phyloP scores from a whole-genome alignment of 2,329 filamentous ascomycete genomes.

The Sarocladium oryzae region DNA sequence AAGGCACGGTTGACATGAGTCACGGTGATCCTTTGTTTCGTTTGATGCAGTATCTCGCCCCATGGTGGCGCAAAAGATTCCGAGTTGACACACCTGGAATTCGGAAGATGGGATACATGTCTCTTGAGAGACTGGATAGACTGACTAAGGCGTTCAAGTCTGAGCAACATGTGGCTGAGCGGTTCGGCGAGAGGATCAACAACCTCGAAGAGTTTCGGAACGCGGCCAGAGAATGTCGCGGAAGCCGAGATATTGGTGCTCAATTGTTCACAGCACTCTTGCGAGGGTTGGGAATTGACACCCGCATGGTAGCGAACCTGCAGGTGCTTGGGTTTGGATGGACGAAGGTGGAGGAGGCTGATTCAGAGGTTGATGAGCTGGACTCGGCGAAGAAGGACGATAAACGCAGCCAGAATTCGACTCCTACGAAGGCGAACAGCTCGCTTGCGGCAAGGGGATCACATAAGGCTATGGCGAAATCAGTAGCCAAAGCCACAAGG shows the following conservation, averaged over 20 bases:
- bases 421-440: slow-evolving; percentile 6
- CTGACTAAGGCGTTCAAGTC: slow-evolving; percentile 64
- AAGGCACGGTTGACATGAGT: slow-evolving; percentile 68
- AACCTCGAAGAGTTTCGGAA: slow-evolving; percentile 61
- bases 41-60: slow-evolving; percentile 67
- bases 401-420: background rate
- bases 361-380: slow-evolving; percentile 27
- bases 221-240: slow-evolving; percentile 62
- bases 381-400: background rate
- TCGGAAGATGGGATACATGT: slow-evolving; percentile 85
- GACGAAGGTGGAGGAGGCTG: slow-evolving; percentile 78
- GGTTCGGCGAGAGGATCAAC: slow-evolving; percentile 72
- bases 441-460: slow-evolving; percentile 13
- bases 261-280: slow-evolving; percentile 86
- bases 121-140: slow-evolving; percentile 66
- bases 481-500: slow-evolving; percentile 11
- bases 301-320: slow-evolving; percentile 75
- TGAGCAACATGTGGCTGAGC: slow-evolving; percentile 51
- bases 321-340: slow-evolving; percentile 88
- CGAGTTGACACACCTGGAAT: slow-evolving; percentile 69
- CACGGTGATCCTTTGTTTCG: slow-evolving; percentile 74
- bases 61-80: slow-evolving; percentile 87
- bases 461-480: slow-evolving; percentile 10
- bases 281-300: slow-evolving; percentile 73
- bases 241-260: slow-evolving; percentile 80